Base-by-base conservation (phyloP, 331 rosid genomes). In the Stylosanthes scabra region DNA sequence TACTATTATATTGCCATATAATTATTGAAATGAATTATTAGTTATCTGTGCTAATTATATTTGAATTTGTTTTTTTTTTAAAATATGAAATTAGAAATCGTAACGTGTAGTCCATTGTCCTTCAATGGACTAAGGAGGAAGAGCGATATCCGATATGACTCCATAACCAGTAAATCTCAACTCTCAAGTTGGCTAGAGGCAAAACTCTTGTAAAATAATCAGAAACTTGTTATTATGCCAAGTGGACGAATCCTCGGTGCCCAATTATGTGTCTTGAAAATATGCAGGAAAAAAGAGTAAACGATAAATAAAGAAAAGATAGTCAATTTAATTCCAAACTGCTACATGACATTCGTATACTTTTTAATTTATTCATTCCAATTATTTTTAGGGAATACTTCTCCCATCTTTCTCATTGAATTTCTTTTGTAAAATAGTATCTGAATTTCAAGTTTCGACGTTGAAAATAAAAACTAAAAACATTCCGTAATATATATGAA, bases 161-260 rank as follows among this genome's bases (percentile, higher is more conserved):
- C 37, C 37, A 31, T 31, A 31, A 31, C 37, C 37, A 31, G 41
- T 57, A 25, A 8, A 27, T 20, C 25, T 20, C 11, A n/a, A n/a
- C n/a, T 29, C 54, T 62, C 11, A 37, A 15, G 61, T 41, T 16
- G 37, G 6, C 54, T 56, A 39, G 11, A 8, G 49, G 14, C 7
- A 16, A 58, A 10, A 1, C 2, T 51, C 9, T 5, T 10, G 34
- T 2, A 1, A 3, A 12, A 9, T 51, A 14, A 51, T n/a, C 6
- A 9, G 34, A 68, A 41, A 45, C 45, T 47, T 59, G 42, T 28
- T 70, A 73, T 9, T 61, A 16, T 64, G 83, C 88, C 86, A 83
- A 29, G 66, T 79, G 86, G 88, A 83, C 25, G 70, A 66, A 63
- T 56, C 55, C 8, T 14, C 9, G 34, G 37, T 45, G 52, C 66